Conservation (phyloP, 441 rosid genomes). For the Brassica balearica region DNA sequence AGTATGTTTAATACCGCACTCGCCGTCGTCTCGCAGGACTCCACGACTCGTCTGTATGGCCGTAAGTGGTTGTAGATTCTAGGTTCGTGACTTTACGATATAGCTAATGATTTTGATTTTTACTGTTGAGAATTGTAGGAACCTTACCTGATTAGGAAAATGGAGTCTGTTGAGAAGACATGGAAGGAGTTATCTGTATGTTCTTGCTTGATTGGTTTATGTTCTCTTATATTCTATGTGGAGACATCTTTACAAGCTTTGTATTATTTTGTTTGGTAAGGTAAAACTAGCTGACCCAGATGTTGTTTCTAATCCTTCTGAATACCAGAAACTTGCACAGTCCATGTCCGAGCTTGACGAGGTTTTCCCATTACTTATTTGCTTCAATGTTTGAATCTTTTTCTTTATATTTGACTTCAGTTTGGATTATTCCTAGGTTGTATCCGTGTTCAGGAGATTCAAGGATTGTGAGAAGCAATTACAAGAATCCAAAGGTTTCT, state of each 20-base stretch:
- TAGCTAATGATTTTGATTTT: not conserved
- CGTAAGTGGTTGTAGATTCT: conserved; percentile 52
- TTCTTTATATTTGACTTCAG: conserved; percentile 14
- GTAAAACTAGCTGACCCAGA: conserved; percentile 92
- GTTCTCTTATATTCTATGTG: not conserved
- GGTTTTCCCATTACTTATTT: conserved; percentile 45
- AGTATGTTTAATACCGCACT: conserved; percentile 46
- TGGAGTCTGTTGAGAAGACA: conserved; percentile 93
- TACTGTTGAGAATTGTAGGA: conserved; percentile 53
- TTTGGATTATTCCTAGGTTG: conserved; percentile 57
- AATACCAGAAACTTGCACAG: conserved; percentile 89
- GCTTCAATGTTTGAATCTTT: conserved; percentile 10
- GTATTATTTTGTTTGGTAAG: conserved; percentile 45
- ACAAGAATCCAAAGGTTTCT: conserved; percentile 74
- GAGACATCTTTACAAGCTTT: conserved; percentile 1
- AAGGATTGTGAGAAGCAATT: conserved; percentile 85
- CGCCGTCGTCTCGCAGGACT: conserved; percentile 41
- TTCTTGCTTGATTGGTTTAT: not conserved
- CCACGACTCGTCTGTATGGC: conserved; percentile 82
- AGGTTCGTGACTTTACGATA: not conserved
- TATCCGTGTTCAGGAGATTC: conserved; percentile 67
- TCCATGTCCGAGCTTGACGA: conserved; percentile 86
- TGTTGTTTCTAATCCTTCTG: conserved; percentile 74
- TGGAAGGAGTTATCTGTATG: conserved; percentile 94
- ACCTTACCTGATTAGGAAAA: conserved; percentile 74